These are phyloP conservation scores for Citrus cavaleriei DNA, from an alignment of 345 rosid species.

Conservation along the genomic window DNA sequence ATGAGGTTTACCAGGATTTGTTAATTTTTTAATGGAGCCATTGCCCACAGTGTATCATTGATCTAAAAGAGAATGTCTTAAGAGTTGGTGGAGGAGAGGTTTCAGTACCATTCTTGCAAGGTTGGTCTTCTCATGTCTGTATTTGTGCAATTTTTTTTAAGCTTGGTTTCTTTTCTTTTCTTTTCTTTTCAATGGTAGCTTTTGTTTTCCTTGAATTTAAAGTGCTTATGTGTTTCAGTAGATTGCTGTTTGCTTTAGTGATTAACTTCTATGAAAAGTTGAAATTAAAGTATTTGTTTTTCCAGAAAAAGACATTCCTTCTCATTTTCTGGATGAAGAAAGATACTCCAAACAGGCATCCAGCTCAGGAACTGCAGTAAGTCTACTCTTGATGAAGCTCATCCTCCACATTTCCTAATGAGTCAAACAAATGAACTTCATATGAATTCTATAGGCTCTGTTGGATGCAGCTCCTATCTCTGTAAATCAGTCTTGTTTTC, in stretches of 20 bases:
- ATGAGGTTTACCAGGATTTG: conserved; percentile 1
- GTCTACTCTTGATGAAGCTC: conserved; percentile 3
- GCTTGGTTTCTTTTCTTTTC: neutral
- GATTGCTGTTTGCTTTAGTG: neutral
- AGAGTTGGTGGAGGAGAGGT: conserved; percentile 98
- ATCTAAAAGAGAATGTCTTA: conserved; percentile 80
- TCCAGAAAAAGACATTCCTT: conserved; percentile 89
- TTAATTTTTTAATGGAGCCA: conserved; percentile 12
- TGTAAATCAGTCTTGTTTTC: neutral
- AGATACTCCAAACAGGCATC: conserved; percentile 66
- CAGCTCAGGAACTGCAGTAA: conserved; percentile 76
- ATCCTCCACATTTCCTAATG: neutral
- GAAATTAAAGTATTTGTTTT: conserved; percentile 17
- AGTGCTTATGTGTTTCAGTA: neutral
- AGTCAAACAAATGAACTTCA: neutral
- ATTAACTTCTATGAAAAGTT: neutral
- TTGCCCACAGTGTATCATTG: conserved; percentile 76
- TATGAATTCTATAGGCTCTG: neutral
- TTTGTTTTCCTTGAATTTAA: neutral
- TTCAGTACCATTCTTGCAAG: conserved; percentile 95
- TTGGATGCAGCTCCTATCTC: neutral
- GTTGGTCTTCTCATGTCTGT: conserved; percentile 32
- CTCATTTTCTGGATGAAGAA: conserved; percentile 80
- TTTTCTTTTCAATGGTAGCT: neutral
- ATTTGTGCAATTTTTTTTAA: neutral